These are phyloP conservation scores for Boletus huronensis DNA, from an alignment of 768 basidiomycete genomes.

Conservation along the genomic window DNA sequence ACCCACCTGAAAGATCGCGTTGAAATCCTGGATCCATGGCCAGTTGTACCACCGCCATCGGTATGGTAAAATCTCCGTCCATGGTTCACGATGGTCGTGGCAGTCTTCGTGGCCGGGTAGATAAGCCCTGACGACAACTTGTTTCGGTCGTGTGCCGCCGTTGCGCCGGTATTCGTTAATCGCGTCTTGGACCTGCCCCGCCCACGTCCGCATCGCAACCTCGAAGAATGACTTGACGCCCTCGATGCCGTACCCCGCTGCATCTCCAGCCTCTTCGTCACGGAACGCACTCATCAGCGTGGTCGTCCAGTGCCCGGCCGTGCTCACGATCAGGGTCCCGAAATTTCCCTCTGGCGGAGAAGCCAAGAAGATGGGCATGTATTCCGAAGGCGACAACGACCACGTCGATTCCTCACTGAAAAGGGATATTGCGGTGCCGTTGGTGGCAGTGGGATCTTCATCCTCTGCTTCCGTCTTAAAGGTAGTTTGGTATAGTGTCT, in stretches of 20 bases:
- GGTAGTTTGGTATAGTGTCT: slow-evolving; percentile 37
- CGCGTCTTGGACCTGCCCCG: slow-evolving; percentile 45
- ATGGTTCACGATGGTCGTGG: slow-evolving; percentile 46
- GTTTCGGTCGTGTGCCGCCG: slow-evolving; percentile 31
- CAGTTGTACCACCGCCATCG: slow-evolving; percentile 60
- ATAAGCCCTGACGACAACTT: slow-evolving; percentile 59
- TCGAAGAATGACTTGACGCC: slow-evolving; percentile 56
- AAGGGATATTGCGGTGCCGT: slow-evolving; percentile 34
- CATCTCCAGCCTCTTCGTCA: slow-evolving; percentile 28
- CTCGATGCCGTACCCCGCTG: slow-evolving; percentile 47
- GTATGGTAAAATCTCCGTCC: slow-evolving; percentile 42
- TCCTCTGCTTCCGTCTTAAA: slow-evolving; percentile 17
- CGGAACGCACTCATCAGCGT: slow-evolving; percentile 45
- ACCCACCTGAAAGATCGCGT: slow-evolving; percentile 55
- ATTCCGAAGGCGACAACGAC: slow-evolving; percentile 51
- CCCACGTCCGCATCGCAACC: slow-evolving; percentile 56
- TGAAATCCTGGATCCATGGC: slow-evolving; percentile 56
- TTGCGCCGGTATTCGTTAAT: slow-evolving; percentile 34
- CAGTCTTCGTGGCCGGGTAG: slow-evolving; percentile 66
- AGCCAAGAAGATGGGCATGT: slow-evolving; percentile 47
- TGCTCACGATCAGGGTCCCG: slow-evolving; percentile 59
- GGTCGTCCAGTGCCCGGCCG: slow-evolving; percentile 69
- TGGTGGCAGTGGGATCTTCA: slow-evolving; percentile 11
- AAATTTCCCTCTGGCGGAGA: slow-evolving; percentile 49
- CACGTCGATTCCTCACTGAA: slow-evolving; percentile 57